Conservation (phyloP, 768 basidiomycete genomes). For the Phaffia tasmanica region DNA sequence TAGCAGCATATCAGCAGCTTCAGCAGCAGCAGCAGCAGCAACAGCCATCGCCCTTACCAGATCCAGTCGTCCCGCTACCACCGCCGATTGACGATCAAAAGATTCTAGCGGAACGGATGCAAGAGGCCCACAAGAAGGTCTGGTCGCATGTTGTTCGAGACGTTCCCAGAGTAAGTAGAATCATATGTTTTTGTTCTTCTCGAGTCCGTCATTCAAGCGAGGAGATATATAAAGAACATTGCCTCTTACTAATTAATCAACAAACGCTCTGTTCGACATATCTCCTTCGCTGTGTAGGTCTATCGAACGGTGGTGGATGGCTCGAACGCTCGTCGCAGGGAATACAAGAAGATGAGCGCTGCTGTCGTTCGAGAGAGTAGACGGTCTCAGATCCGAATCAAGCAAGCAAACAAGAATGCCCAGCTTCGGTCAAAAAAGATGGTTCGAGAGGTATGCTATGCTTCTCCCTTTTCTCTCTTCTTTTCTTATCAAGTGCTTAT, state of each 20-base stretch:
- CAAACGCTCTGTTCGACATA: too few species aligned
- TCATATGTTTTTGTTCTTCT: not conserved
- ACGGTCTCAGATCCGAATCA: constrained; percentile 57
- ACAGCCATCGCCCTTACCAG: too few species aligned
- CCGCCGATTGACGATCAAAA: too few species aligned
- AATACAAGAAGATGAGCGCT: constrained; percentile 64
- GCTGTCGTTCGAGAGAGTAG: constrained; percentile 64
- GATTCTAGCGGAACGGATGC: constrained; percentile 38
- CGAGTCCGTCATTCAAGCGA: not conserved
- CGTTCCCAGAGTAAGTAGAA: constrained; percentile 56
- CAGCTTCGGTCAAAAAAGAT: constrained; percentile 75
- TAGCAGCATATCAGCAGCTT: too few species aligned
- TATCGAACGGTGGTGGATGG: constrained; percentile 64
- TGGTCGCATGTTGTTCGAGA: constrained; percentile 85
- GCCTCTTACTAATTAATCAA: not conserved
- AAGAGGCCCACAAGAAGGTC: constrained; percentile 75
- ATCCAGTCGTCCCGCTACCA: too few species aligned
- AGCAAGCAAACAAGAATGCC: constrained; percentile 59
- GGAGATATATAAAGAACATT: not conserved
- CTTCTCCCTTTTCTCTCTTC: not conserved
- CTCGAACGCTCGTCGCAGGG: constrained; percentile 54
- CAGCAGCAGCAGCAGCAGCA: too few species aligned
- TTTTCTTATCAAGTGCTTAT: not conserved
- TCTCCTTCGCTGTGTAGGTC: constrained; percentile 49
- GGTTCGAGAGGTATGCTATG: constrained; percentile 51